Percentiles rank a stretch among this genome's conserved stretches.
Evolutionary conservation across 148 eudicot species (phyloP).

Genomic region (Hydrangea macrophylla): DNA sequence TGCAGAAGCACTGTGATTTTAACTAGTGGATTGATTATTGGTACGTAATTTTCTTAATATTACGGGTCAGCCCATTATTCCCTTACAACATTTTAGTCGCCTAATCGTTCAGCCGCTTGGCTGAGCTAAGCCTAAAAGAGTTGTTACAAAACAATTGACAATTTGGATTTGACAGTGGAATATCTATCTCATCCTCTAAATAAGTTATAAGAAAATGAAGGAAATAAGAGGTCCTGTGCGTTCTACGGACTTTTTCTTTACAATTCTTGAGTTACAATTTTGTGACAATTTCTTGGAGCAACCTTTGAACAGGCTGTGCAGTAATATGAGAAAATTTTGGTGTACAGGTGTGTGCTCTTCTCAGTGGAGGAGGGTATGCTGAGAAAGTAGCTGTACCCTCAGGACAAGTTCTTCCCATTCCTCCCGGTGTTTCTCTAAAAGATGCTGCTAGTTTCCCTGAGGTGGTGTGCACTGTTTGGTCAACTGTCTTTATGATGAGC

Average conservation of each 20-base stretch:
- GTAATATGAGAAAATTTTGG: constrained; percentile 6
- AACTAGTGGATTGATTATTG: no score
- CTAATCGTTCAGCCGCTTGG: no score
- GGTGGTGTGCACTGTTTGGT: constrained; percentile 98
- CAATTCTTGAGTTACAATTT: no score
- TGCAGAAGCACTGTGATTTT: no score
- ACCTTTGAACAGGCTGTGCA: background rate
- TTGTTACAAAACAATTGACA: no score
- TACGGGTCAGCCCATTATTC: no score
- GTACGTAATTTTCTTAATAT: no score
- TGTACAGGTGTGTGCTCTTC: constrained; percentile 88
- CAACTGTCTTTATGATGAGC: constrained; percentile 93
- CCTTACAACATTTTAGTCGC: no score
- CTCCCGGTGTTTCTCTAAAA: constrained; percentile 66
- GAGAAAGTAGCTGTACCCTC: constrained; percentile 89
- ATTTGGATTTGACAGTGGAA: no score
- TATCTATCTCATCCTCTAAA: background rate
- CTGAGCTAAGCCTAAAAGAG: no score
- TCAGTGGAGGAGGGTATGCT: constrained; percentile 94
- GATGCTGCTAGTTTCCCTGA: constrained; percentile 97
- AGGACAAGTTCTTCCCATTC: constrained; percentile 78
- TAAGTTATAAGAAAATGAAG: background rate
- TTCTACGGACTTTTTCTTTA: background rate
- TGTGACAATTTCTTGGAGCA: background rate
- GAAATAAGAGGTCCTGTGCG: background rate